Conservation (phyloP, 345 rosid genomes). For the Eucalyptus decipiens region DNA sequence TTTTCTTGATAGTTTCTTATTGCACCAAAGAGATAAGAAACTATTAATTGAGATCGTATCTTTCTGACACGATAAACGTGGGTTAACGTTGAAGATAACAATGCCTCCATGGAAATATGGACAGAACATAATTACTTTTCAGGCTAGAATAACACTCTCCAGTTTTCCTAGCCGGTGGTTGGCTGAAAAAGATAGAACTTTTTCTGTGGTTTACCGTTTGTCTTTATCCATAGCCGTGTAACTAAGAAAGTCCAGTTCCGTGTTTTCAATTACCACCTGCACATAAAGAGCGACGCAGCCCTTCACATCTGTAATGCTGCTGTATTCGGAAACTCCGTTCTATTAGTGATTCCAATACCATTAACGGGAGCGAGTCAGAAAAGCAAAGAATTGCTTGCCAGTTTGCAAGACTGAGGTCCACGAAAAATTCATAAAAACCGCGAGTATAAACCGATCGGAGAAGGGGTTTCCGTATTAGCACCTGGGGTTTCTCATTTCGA, state of each 20-base stretch:
- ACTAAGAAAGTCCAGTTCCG: not conserved
- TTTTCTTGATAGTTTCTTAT: not conserved
- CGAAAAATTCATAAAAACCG: not conserved
- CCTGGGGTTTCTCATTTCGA: not conserved
- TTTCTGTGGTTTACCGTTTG: not conserved
- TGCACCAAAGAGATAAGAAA: not conserved
- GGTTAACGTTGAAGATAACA: not conserved
- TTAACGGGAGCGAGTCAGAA: not conserved
- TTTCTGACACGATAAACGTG: not conserved
- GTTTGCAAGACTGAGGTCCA: not conserved
- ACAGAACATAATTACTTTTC: not conserved
- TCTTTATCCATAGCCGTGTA: not conserved
- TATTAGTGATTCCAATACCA: not conserved
- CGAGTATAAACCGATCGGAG: accelerated
- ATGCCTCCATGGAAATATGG: not conserved
- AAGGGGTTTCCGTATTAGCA: not conserved
- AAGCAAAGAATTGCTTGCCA: not conserved
- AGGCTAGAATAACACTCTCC: not conserved
- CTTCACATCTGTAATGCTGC: not conserved
- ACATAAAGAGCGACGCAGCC: not conserved
- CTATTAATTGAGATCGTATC: not conserved
- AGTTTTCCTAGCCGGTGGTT: not conserved
- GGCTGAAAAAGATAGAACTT: not conserved
- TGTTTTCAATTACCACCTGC: not conserved
- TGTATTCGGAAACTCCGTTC: not conserved